Conservation (phyloP, 2,329 filamentous ascomycete genomes). For the Botryotinia narcissicola region DNA sequence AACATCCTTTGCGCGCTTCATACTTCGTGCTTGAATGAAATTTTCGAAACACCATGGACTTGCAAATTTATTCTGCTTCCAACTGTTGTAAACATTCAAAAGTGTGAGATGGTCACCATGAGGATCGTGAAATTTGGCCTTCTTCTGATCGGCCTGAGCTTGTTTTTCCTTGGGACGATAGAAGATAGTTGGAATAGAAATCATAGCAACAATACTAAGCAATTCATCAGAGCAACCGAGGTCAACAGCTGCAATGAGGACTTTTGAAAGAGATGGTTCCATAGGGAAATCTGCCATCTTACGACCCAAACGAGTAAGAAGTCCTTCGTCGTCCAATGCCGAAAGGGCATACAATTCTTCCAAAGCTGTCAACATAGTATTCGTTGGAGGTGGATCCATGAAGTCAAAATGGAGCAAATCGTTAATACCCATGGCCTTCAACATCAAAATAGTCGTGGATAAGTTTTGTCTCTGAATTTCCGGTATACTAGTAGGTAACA, state of each 20-base stretch:
- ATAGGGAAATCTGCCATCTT: slow-evolving; percentile 99
- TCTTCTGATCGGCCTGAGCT: slow-evolving; percentile 93
- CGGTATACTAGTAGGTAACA: slow-evolving; percentile 92
- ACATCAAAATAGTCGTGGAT: slow-evolving; percentile 89
- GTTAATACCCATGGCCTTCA: slow-evolving; percentile 99
- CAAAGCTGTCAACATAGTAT: slow-evolving; percentile 93
- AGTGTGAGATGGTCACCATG: slow-evolving; percentile 92
- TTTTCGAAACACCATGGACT: slow-evolving; percentile 97
- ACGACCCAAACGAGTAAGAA: slow-evolving; percentile 84
- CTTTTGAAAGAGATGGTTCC: slow-evolving; percentile 89
- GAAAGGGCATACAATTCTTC: slow-evolving; percentile 93
- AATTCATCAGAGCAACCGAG: slow-evolving; percentile 91
- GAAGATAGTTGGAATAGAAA: slow-evolving; percentile 83
- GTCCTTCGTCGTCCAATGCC: slow-evolving; percentile 90
- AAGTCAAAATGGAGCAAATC: slow-evolving; percentile 97
- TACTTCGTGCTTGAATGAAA: slow-evolving; percentile 89
- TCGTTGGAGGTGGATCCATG: slow-evolving; percentile 96
- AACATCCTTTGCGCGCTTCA: slow-evolving; percentile 87
- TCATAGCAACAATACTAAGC: slow-evolving; percentile 91
- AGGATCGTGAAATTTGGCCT: slow-evolving; percentile 94
- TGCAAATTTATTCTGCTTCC: slow-evolving; percentile 80
- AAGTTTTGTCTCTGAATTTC: slow-evolving; percentile 96
- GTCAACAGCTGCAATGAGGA: slow-evolving; percentile 83
- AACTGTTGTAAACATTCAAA: slow-evolving; percentile 95
- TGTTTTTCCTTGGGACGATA: slow-evolving; percentile 98